Evolutionary conservation across 75 land plant species (phyloP), one percentile per base, ranked within the genome.

Genomic region (Larix kaempferi): DNA sequence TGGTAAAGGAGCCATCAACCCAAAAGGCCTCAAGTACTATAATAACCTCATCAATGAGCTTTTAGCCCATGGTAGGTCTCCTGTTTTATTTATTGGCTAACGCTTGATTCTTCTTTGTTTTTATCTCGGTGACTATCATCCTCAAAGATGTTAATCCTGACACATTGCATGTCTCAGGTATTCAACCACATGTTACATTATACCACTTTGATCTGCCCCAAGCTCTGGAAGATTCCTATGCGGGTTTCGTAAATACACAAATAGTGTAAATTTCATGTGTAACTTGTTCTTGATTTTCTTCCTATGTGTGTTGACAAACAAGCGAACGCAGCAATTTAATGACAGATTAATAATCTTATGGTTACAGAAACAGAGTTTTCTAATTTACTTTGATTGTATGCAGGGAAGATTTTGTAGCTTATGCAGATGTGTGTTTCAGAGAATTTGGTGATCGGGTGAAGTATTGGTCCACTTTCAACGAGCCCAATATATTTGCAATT

Each of bases 401-500:
- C 80, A 88, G 88, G 69, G 77, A 83, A 5, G 81, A 84, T 16
- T 88, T 83, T 71, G 76, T 78, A 57, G 76, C 41, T 1, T 86
- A 66, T 74, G 90, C 90, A 59, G 86, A 81, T 6, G 61, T 81
- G 6, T 86, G 87, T 64, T 88, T 88, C 59, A 54, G 76, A 56
- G 75, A 75, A 66, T 88, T 83, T 77, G 90, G 90, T 0, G 81
- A 83, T 55, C 67, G 80, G 29, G 90, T 88, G 65, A 76, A 77
- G 56, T 59, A 81, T 37, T 88, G 88, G 90, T 80, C 77, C 29
- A 88, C 90, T 15, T 63, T 88, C 69, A 86, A 82, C 23, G 88
- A 88, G 57, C 82, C 88, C 56, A 82, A 79, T 37, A 57, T 76
- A 19, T 59, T 79, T 27, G 77, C 81, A 10, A 6, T 65, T 2